These are phyloP conservation scores for Ophiostoma quercus DNA, from an alignment of 2,329 filamentous ascomycete genomes.

Conservation along the genomic window DNA sequence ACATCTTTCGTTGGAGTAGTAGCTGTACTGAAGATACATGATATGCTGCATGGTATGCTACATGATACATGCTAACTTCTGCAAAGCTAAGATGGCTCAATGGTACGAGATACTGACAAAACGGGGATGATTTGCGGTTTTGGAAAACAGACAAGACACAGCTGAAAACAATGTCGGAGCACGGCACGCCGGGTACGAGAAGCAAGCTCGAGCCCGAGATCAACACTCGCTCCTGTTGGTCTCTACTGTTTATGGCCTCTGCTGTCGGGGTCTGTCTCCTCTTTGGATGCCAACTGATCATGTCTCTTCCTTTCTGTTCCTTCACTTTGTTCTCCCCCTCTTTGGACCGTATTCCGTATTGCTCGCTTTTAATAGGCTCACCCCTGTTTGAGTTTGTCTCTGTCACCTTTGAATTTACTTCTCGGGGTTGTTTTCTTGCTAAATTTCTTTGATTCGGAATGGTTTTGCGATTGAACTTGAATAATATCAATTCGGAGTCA, in stretches of 20 bases:
- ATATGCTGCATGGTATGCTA: too few species aligned
- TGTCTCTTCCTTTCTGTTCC: neutral
- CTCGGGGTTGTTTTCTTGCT: neutral
- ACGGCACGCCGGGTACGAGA: constrained; percentile 5
- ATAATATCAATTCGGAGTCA: too few species aligned
- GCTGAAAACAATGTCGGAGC: constrained; percentile 1
- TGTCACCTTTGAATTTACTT: neutral
- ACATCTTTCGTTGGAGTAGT: neutral
- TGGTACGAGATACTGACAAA: neutral
- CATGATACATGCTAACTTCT: neutral
- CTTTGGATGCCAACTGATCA: neutral
- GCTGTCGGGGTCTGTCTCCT: neutral
- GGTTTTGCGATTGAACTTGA: too few species aligned
- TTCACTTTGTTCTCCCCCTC: neutral
- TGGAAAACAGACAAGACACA: constrained; percentile 1
- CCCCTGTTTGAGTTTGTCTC: neutral
- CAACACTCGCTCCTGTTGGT: neutral
- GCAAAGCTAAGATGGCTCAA: too few species aligned
- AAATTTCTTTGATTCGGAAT: neutral
- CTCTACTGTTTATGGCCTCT: neutral
- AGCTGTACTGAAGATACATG: neutral
- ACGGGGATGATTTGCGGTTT: neutral
- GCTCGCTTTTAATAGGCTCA: neutral
- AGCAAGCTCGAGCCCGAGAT: neutral
- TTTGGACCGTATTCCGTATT: neutral